A percentile compares a stretch with the other conserved stretches of the same genome.
Conservation (phyloP, 1,284 basidiomycete species). For the Athelia sp. region DNA sequence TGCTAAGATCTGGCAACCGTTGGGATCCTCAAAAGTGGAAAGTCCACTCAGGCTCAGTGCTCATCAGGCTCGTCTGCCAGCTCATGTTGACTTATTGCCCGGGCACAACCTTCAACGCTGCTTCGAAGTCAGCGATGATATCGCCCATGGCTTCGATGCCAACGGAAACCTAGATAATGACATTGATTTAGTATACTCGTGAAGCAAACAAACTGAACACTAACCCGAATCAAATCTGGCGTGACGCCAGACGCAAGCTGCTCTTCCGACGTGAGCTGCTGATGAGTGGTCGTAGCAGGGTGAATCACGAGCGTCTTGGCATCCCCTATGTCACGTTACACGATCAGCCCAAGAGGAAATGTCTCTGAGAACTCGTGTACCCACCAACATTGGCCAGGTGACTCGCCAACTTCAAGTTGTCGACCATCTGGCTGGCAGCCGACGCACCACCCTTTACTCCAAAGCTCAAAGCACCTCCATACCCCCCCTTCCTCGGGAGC, state of each 20-base stretch:
- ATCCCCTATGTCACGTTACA: conserved; percentile 32
- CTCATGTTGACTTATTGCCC: too few species aligned
- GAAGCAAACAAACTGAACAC: conserved; percentile 19
- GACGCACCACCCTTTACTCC: conserved; percentile 16
- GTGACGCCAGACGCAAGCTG: conserved; percentile 71
- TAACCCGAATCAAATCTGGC: conserved; percentile 74
- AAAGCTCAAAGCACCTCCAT: conserved; percentile 63
- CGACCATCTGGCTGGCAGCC: neutral
- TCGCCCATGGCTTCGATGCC: conserved; percentile 87
- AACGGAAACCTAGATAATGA: conserved; percentile 45
- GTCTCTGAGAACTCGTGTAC: neutral
- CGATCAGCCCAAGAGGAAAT: neutral
- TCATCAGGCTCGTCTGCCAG: too few species aligned
- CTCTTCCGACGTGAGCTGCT: conserved; percentile 70
- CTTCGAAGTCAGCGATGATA: conserved; percentile 84
- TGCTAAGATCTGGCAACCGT: too few species aligned
- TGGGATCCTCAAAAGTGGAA: too few species aligned
- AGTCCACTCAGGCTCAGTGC: too few species aligned
- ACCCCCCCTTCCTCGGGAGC: conserved; percentile 35
- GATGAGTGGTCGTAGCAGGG: conserved; percentile 81
- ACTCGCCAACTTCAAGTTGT: neutral
- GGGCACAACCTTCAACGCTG: too few species aligned
- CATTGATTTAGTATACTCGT: neutral
- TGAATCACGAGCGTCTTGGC: conserved; percentile 84
- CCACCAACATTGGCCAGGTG: neutral